Conservation (phyloP, 768 basidiomycete genomes). For the Mycena albidolilacea region DNA sequence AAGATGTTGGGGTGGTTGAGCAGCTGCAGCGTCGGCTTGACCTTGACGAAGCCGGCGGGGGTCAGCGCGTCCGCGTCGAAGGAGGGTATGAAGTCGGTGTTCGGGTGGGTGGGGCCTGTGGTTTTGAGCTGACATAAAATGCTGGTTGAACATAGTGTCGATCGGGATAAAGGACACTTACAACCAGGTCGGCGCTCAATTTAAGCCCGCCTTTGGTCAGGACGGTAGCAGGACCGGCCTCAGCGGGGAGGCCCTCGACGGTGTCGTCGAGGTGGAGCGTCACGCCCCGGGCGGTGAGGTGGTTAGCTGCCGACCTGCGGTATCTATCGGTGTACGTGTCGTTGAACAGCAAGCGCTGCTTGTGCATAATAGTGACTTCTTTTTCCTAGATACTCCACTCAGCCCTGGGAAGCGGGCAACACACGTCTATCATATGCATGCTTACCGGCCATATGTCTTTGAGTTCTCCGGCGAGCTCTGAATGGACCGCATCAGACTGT, state of each 20-base stretch:
- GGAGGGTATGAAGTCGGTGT: slow-evolving; percentile 55
- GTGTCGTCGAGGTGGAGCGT: slow-evolving; percentile 54
- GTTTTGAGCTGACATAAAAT: slow-evolving; percentile 19
- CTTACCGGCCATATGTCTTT: slow-evolving; percentile 41
- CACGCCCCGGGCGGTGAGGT: slow-evolving; percentile 52
- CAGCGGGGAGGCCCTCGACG: slow-evolving; percentile 52
- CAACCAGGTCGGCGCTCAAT: slow-evolving; percentile 61
- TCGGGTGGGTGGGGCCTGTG: slow-evolving; percentile 41
- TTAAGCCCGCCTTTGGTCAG: slow-evolving; percentile 55
- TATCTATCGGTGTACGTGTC: slow-evolving; percentile 59
- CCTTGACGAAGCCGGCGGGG: slow-evolving; percentile 61
- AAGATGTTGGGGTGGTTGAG: slow-evolving; percentile 67
- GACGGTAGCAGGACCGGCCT: slow-evolving; percentile 47
- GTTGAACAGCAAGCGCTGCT: slow-evolving; percentile 58
- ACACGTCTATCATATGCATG: neutral
- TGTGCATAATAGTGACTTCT: slow-evolving; percentile 64
- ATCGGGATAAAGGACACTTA: slow-evolving; percentile 42
- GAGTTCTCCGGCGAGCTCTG: slow-evolving; percentile 47
- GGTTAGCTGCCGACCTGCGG: slow-evolving; percentile 55
- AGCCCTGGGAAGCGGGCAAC: neutral
- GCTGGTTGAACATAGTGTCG: too few species aligned
- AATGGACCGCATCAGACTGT: neutral
- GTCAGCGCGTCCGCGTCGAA: slow-evolving; percentile 50
- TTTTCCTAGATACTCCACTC: slow-evolving; percentile 12
- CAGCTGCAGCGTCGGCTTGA: slow-evolving; percentile 73